A percentile compares a stretch with the other conserved stretches of the same genome.
Conservation (phyloP, 2,329 filamentous ascomycete genomes). For the Microcyclospora tardicrescens region DNA sequence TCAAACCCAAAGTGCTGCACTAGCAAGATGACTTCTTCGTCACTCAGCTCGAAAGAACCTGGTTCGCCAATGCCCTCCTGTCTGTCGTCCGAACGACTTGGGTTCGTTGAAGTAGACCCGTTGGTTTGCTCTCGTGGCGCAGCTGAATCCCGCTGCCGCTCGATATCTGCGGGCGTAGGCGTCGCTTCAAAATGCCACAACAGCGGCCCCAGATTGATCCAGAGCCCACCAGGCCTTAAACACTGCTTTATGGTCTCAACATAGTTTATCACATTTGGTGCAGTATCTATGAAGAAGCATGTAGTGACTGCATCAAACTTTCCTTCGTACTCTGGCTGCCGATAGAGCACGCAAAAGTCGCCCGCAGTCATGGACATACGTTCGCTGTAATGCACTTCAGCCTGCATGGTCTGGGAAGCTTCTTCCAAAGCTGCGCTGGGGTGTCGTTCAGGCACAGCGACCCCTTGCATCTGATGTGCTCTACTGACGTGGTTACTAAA, state of each 20-base stretch:
- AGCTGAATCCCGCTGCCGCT: slow-evolving; percentile 8
- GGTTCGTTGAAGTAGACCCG: background rate
- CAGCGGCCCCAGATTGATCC: slow-evolving; percentile 82
- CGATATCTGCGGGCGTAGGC: slow-evolving; percentile 38
- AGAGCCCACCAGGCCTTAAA: slow-evolving; percentile 62
- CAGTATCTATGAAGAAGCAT: slow-evolving; percentile 95
- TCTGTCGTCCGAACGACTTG: background rate
- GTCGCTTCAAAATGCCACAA: slow-evolving; percentile 91
- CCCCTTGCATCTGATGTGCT: slow-evolving; percentile 58
- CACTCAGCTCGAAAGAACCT: slow-evolving; percentile 76
- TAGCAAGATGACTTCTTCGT: slow-evolving; percentile 74
- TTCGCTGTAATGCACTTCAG: slow-evolving; percentile 35
- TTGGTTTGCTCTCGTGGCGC: background rate
- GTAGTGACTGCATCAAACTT: slow-evolving; percentile 72
- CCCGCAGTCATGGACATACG: slow-evolving; percentile 87
- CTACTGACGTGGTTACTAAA: slow-evolving; percentile 77
- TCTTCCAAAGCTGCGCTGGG: slow-evolving; percentile 26
- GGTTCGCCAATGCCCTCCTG: slow-evolving; percentile 57
- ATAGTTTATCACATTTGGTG: slow-evolving; percentile 83
- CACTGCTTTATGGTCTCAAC: slow-evolving; percentile 71
- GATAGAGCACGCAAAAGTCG: slow-evolving; percentile 84
- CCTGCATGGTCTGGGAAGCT: slow-evolving; percentile 8
- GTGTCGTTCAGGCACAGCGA: slow-evolving; percentile 63
- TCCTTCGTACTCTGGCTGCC: slow-evolving; percentile 45
- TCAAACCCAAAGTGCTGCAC: slow-evolving; percentile 64